Evolutionary conservation across 1,284 basidiomycete genomes (phyloP).

Genomic region (Wallemia mellicola): DNA sequence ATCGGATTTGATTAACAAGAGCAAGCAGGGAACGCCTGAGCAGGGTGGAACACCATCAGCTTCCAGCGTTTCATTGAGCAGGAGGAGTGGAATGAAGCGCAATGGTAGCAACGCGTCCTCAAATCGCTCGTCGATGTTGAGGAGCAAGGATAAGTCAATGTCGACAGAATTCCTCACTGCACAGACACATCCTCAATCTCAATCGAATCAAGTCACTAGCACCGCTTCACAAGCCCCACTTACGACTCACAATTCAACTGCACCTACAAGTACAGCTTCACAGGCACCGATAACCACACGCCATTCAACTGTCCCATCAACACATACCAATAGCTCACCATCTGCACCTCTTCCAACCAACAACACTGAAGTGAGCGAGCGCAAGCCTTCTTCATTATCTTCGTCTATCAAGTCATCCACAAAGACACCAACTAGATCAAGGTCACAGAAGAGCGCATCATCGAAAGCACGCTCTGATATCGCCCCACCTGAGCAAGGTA

Average conservation of each 20-base stretch:
- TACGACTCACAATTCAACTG: neutral
- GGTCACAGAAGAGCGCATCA: neutral
- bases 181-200: neutral
- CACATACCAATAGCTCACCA: neutral
- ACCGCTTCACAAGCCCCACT: neutral
- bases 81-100: neutral
- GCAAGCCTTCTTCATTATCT: neutral
- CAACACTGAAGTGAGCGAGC: neutral
- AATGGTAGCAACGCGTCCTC: neutral
- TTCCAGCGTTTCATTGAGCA: neutral
- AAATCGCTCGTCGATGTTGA: neutral
- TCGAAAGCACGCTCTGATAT: neutral
- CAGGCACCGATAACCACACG: neutral
- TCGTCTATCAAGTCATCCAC: neutral
- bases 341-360: neutral
- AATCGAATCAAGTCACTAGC: neutral
- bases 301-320: neutral
- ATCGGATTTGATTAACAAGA: neutral
- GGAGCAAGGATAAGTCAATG: neutral
- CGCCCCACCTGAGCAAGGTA: neutral
- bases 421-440: neutral
- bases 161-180: neutral
- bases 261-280: too few relatives aligned
- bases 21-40: neutral
- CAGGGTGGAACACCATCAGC: neutral